These are phyloP conservation scores for Candida patagonica DNA, from an alignment of 805 yeast genomes.

Conservation along the genomic window DNA sequence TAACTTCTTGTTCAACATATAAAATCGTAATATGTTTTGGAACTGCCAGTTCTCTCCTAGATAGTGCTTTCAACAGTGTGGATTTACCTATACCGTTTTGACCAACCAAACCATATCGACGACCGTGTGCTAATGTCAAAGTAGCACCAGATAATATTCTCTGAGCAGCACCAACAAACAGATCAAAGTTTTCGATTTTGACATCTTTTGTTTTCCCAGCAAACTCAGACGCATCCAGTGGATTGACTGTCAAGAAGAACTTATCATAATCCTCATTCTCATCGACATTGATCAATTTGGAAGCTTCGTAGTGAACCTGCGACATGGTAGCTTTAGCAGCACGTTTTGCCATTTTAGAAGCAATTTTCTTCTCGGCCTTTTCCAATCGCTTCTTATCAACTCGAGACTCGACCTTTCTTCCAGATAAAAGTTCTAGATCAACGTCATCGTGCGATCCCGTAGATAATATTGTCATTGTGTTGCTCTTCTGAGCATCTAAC, in stretches of 20 bases:
- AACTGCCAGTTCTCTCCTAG: conserved; percentile 86
- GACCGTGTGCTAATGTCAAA: conserved; percentile 80
- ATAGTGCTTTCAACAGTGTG: conserved; percentile 79
- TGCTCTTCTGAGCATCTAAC: conserved; percentile 65
- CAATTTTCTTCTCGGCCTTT: conserved; percentile 95
- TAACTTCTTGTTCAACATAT: conserved; percentile 95
- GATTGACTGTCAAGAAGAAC: conserved; percentile 91
- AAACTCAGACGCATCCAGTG: conserved; percentile 62
- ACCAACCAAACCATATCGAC: conserved; percentile 95
- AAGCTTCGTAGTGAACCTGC: conserved; percentile 49
- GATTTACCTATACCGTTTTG: conserved; percentile 99
- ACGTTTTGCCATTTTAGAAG: conserved; percentile 91
- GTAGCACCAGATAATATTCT: conserved; percentile 85
- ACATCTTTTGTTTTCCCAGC: conserved; percentile 92
- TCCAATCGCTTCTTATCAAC: conserved; percentile 95
- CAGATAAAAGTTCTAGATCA: conserved; percentile 78
- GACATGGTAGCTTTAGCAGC: conserved; percentile 26
- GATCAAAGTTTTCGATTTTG: conserved; percentile 83
- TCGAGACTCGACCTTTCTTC: conserved; percentile 83
- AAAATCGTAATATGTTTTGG: conserved; percentile 93
- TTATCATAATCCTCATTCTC: conserved; percentile 75
- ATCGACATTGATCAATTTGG: conserved; percentile 54
- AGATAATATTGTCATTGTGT: conserved; percentile 59
- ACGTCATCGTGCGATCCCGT: conserved; percentile 72
- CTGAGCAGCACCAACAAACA: conserved; percentile 92